Conservation (phyloP, 2,329 filamentous ascomycete genomes). For the Aspergillus clavatus region DNA sequence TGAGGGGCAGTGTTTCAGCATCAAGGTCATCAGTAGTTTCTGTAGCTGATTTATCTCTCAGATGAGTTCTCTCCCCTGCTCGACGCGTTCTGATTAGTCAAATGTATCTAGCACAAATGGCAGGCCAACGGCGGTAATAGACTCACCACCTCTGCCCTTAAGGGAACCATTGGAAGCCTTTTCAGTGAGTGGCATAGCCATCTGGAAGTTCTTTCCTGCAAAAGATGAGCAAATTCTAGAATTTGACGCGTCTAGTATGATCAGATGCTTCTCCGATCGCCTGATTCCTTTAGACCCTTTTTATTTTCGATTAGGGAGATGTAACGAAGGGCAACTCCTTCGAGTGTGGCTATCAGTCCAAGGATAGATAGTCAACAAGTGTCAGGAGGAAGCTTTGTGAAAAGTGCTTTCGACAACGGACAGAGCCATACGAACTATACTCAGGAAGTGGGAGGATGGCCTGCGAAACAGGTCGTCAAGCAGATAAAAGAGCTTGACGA, state of each 20-base stretch:
- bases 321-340: not conserved
- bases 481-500: conserved; percentile 2
- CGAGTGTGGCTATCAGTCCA: not conserved
- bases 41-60: conserved; percentile 27
- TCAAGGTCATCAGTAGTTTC: conserved; percentile 16
- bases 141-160: conserved; percentile 9
- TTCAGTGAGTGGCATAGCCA: conserved; percentile 14
- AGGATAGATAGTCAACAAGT: no score
- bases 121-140: not conserved
- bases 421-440: no score
- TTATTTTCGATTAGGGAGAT: not conserved
- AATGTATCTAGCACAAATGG: not conserved
- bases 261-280: not conserved
- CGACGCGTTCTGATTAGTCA: not conserved
- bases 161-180: conserved; percentile 15
- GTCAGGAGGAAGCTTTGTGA: no score
- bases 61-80: conserved; percentile 19
- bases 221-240: not conserved
- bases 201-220: conserved; percentile 4
- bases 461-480: conserved; percentile 1
- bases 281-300: not conserved
- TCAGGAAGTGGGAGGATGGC: not conserved
- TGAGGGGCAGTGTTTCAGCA: conserved; percentile 48
- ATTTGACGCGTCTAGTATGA: not conserved
- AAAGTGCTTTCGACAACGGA: no score